These are phyloP conservation scores for Aspergillus texensis DNA, from an alignment of 2,329 filamentous ascomycete species.

Conservation along the genomic window DNA sequence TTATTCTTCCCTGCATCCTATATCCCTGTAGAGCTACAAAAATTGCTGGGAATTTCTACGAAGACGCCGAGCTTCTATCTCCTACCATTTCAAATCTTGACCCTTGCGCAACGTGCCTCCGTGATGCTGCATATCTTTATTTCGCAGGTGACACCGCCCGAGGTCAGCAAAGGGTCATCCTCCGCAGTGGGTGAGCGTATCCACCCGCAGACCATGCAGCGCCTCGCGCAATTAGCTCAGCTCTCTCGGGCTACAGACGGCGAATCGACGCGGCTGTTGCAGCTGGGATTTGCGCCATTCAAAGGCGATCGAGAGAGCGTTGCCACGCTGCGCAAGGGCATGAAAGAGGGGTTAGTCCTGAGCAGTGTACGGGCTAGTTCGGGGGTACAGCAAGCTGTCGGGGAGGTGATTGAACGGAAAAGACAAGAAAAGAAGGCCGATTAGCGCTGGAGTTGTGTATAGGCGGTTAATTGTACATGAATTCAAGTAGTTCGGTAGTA, in stretches of 20 bases:
- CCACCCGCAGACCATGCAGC: constrained; percentile 58
- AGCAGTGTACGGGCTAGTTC: constrained; percentile 79
- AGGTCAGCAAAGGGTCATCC: constrained; percentile 48
- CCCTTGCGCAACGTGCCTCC: constrained; percentile 72
- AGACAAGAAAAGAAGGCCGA: constrained; percentile 41
- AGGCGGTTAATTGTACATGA: constrained; percentile 1
- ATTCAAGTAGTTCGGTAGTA: too few species aligned
- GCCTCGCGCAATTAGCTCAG: constrained; percentile 68
- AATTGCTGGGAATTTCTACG: constrained; percentile 42
- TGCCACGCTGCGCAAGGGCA: constrained; percentile 66
- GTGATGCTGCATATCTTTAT: constrained; percentile 83
- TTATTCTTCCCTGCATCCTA: constrained; percentile 39
- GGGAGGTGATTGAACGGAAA: constrained; percentile 65
- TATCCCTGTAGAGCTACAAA: constrained; percentile 33
- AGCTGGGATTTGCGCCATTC: constrained; percentile 81
- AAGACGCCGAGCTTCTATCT: constrained; percentile 48
- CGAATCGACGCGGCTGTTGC: constrained; percentile 72
- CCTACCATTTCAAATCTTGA: constrained; percentile 82
- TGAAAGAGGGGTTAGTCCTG: constrained; percentile 86
- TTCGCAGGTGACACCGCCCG: constrained; percentile 74
- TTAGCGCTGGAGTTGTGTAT: constrained; percentile 5
- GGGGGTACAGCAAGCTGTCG: constrained; percentile 80
- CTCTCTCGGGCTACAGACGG: constrained; percentile 62
- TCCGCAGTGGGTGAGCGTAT: constrained; percentile 35
- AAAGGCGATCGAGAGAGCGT: constrained; percentile 69